Percentiles rank a stretch among this genome's conserved stretches.
These are phyloP conservation scores for Gymnopilus junonius DNA, from an alignment of 768 basidiomycete species.

Conservation along the genomic window DNA sequence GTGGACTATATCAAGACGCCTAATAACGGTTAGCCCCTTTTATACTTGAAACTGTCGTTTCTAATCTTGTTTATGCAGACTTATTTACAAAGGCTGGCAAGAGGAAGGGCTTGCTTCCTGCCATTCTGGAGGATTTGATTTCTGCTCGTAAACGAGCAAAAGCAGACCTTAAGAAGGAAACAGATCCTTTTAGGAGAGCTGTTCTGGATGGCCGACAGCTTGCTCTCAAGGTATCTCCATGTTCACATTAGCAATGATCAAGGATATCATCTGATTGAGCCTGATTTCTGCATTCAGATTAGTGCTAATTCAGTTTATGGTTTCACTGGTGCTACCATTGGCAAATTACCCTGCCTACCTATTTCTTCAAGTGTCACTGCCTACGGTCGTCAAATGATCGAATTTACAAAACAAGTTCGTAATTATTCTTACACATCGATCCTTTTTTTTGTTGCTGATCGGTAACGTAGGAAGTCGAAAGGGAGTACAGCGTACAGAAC, in stretches of 20 bases:
- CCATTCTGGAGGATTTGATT: conserved; percentile 91
- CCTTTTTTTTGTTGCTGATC: not conserved
- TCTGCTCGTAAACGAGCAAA: conserved; percentile 94
- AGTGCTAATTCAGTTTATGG: conserved; percentile 99
- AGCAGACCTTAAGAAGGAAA: conserved; percentile 94
- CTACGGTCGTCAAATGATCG: conserved; percentile 99
- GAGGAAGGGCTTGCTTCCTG: conserved; percentile 90
- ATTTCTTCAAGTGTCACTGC: conserved; percentile 96
- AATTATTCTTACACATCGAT: not conserved
- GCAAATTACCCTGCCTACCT: conserved; percentile 92
- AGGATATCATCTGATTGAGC: not conserved
- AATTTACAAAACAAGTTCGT: conserved; percentile 86
- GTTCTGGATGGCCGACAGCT: conserved; percentile 97
- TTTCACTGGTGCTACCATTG: conserved; percentile 97
- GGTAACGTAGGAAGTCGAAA: conserved; percentile 76
- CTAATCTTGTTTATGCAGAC: conserved; percentile 52
- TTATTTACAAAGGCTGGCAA: conserved; percentile 74
- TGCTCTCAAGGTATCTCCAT: conserved; percentile 77
- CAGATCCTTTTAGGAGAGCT: conserved; percentile 95
- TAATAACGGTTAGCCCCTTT: conserved; percentile 73
- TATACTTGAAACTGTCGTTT: not conserved
- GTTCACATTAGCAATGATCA: not conserved
- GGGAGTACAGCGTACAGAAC: conserved; percentile 83
- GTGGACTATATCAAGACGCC: conserved; percentile 94
- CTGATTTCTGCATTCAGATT: conserved; percentile 64